Conservation (phyloP, 371 early-diverging fungal species). For the Mucor ambiguus region DNA sequence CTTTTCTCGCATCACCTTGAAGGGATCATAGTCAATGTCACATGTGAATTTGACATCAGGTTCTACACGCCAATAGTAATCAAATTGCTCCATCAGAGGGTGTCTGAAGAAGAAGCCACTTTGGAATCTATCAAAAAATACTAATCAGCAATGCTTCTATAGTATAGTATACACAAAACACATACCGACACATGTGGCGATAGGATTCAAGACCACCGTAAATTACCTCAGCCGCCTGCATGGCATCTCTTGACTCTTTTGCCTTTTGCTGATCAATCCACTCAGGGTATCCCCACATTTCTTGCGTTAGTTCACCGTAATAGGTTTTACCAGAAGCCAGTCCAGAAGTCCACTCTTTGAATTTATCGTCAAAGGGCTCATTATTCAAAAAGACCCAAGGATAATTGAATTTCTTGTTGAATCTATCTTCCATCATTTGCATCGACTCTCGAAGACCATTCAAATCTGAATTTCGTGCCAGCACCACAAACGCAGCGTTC, state of each 20-base stretch:
- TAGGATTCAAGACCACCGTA: conserved; percentile 90
- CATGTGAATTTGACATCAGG: conserved; percentile 92
- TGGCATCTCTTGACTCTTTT: conserved; percentile 42
- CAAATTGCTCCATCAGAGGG: conserved; percentile 64
- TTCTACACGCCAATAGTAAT: conserved; percentile 97
- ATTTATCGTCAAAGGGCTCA: conserved; percentile 61
- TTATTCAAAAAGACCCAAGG: conserved; percentile 81
- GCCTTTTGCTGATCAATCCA: conserved; percentile 69
- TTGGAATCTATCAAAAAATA: conserved; percentile 30
- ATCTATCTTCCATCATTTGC: conserved; percentile 72
- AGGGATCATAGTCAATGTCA: conserved; percentile 92
- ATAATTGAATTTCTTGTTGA: conserved; percentile 73
- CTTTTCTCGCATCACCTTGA: conserved; percentile 77
- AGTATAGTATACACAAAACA: not conserved
- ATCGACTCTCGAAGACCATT: conserved; percentile 63
- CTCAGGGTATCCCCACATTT: conserved; percentile 70
- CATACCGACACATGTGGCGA: conserved; percentile 92
- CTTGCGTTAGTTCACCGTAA: conserved; percentile 60
- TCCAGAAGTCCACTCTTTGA: conserved; percentile 48
- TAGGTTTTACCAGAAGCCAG: conserved; percentile 58
- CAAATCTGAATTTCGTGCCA: conserved; percentile 73
- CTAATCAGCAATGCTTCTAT: not conserved
- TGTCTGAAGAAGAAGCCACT: conserved; percentile 82
- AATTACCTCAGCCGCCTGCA: conserved; percentile 68
- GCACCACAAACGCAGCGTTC: conserved; percentile 65